Evolutionary conservation across 148 eudicot genomes (phyloP).

Genomic region (Chenopodium berlandieri): DNA sequence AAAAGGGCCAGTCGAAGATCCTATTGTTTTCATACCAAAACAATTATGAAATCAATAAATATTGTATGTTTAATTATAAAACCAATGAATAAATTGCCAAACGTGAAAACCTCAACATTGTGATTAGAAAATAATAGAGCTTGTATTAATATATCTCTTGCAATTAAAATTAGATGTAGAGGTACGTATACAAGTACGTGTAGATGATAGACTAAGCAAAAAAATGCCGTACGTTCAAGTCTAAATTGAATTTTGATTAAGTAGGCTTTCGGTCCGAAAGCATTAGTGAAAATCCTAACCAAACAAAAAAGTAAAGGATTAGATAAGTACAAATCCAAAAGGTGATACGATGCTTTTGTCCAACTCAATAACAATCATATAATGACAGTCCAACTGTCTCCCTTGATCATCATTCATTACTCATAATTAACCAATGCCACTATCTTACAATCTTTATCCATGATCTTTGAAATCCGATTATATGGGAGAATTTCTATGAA

Average conservation of each 20-base stretch:
- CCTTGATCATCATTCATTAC: conserved; percentile 2
- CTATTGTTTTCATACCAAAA: no score
- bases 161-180: no score
- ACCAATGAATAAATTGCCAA: no score
- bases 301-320: not conserved
- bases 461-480: not conserved
- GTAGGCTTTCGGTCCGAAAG: conserved; percentile 30
- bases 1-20: no score
- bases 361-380: conserved; percentile 21
- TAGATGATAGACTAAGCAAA: not conserved
- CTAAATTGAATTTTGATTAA: not conserved
- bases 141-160: no score
- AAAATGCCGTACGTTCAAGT: not conserved
- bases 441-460: not conserved
- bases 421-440: not conserved
- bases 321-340: conserved; percentile 27
- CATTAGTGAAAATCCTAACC: not conserved
- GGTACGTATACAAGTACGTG: no score
- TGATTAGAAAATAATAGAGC: no score
- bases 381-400: conserved; percentile 21
- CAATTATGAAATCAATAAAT: no score
- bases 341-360: conserved; percentile 1
- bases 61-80: no score
- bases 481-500: not conserved
- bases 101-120: no score